Evolutionary conservation across 2,329 filamentous ascomycete species (phyloP), one percentile per base, ranked within the genome.

Genomic region (Calonectria multiphialidica): DNA sequence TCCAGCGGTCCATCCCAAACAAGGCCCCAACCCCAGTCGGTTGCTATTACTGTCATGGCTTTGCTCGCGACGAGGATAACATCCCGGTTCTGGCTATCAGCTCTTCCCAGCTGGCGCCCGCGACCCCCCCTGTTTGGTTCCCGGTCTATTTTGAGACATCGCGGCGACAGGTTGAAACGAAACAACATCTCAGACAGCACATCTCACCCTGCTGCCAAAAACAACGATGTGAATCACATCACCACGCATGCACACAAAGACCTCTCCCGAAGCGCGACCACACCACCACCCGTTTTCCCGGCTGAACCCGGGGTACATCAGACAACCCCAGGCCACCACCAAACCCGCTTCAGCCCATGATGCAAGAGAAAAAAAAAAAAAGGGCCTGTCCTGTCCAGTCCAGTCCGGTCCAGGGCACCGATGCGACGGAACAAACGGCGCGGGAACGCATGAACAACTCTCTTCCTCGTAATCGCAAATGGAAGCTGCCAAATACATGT

Each of bases 101-200:
- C 28, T 30, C 28, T 25, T 59, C 53, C 33, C 33, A 28, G 33
- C 33, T 25, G 21, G 53, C 21, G 3, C 1, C 15, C 30, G 3
- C 42, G 28, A 15, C 50, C 49, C 33, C 49, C 66, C 68, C 61
- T 30, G 49, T 8, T 30, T n/a, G n/a, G 28, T 5, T 30, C 49
- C 30, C 10, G 12, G 28, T 71, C 68, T 71, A 71, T 71, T 71
- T 71, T 63, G 61, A 71, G 68, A 66, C 28, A 5, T 33, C 13
- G 53, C 33, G 33, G 28, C 28, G 28, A 8, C 8, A 8, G 28
- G 12, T 59, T 59, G 53, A 59, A 59, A 59, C 53, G 62, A 70
- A 70, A 70, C 68, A 70, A 66, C 53, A 40, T 59, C 53, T 59
- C 21, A 59, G 53, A 59, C 53, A 40, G 12, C 53, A 59, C 53